Percentiles rank a stretch among this genome's conserved stretches.
Evolutionary conservation across 1,139 yeast genomes (phyloP).

Genomic region (Geotrichum phurueaensis): DNA sequence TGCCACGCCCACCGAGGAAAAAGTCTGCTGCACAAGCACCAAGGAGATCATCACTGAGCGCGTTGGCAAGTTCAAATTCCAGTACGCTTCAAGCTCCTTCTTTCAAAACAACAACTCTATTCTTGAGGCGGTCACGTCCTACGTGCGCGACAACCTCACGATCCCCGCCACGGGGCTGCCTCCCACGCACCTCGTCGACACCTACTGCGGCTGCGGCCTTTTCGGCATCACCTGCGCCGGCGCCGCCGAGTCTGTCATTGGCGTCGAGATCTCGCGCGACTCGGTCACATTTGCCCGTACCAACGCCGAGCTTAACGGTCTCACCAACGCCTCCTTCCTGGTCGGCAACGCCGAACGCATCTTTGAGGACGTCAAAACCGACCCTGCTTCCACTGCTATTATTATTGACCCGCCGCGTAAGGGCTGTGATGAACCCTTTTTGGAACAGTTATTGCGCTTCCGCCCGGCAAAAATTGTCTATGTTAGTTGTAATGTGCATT

Average conservation of each 20-base stretch:
- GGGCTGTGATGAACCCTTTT: conserved; percentile 86
- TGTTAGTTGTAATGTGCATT: conserved; percentile 94
- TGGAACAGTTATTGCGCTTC: conserved; percentile 77
- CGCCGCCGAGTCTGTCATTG: conserved; percentile 75
- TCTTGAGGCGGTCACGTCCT: conserved; percentile 70
- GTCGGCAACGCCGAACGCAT: conserved; percentile 91
- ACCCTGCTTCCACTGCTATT: conserved; percentile 71
- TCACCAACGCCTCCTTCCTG: conserved; percentile 73
- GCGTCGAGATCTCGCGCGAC: conserved; percentile 92
- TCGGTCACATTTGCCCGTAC: conserved; percentile 80
- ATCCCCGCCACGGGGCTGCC: conserved; percentile 39
- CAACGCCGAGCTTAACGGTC: conserved; percentile 70
- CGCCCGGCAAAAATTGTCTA: conserved; percentile 83
- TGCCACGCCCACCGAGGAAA: conserved; percentile 13
- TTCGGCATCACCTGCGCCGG: conserved; percentile 82
- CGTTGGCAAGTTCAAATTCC: conserved; percentile 56
- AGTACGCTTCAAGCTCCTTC: conserved; percentile 89
- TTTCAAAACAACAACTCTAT: conserved; percentile 95
- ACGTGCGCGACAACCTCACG: conserved; percentile 65
- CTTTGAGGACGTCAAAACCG: conserved; percentile 70
- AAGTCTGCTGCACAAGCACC: conserved; percentile 53
- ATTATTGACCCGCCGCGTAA: conserved; percentile 96
- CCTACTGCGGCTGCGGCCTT: conserved; percentile 95
- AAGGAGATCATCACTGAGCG: conserved; percentile 77
- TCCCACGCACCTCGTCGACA: conserved; percentile 74